These are phyloP conservation scores for Pseudogymnoascus sp. DNA, from an alignment of 2,329 filamentous ascomycete species.

Conservation along the genomic window DNA sequence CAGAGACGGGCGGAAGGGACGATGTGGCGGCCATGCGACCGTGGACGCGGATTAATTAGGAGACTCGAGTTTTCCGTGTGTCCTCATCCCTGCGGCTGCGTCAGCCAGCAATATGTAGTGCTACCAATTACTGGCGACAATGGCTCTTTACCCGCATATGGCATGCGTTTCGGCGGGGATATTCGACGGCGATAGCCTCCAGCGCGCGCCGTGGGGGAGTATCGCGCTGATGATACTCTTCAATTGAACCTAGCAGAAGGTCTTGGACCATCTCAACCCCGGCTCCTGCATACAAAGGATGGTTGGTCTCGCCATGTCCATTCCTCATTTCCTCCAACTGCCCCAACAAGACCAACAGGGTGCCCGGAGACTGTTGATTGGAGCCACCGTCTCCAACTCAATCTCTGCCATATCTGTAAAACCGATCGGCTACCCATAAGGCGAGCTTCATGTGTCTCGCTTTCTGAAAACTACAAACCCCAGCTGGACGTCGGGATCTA, in stretches of 20 bases:
- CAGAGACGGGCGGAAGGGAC: neutral
- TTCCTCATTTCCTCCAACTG: neutral
- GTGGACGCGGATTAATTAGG: neutral
- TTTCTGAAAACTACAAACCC: neutral
- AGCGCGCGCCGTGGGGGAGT: neutral
- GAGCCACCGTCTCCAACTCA: neutral
- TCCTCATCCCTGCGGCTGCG: neutral
- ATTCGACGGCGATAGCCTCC: neutral
- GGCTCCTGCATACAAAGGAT: neutral
- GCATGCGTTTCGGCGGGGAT: neutral
- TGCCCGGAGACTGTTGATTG: neutral
- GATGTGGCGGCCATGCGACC: neutral
- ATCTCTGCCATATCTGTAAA: neutral
- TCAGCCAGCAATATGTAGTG: constrained; percentile 1
- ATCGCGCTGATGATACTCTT: neutral
- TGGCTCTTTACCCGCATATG: neutral
- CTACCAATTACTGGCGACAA: neutral
- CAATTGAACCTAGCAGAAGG: neutral
- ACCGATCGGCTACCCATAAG: neutral
- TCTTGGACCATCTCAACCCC: neutral
- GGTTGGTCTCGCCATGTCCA: neutral
- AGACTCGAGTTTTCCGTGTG: neutral
- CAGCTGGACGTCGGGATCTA: neutral
- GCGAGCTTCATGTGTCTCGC: neutral
- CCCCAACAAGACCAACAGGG: neutral